These are phyloP conservation scores for Naganishia vaughanmartiniae DNA, from an alignment of 768 basidiomycete genomes.

Conservation along the genomic window DNA sequence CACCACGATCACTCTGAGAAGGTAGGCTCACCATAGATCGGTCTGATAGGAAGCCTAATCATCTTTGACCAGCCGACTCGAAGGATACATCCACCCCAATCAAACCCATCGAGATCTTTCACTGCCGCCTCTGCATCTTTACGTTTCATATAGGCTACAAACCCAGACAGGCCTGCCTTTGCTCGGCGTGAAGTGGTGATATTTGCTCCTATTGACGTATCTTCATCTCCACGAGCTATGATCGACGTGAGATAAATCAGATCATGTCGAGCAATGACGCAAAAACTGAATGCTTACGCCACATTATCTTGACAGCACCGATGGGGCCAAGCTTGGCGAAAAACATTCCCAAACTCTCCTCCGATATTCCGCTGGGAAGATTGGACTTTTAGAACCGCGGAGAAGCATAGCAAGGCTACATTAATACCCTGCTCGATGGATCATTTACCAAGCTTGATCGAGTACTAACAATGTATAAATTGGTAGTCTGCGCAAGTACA, in stretches of 20 bases:
- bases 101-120: constrained; percentile 83
- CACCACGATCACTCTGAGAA: background rate
- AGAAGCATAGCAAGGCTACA: background rate
- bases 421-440: background rate
- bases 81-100: constrained; percentile 87
- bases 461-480: constrained; percentile 74
- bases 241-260: background rate
- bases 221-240: constrained; percentile 66
- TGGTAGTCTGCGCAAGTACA: constrained; percentile 67
- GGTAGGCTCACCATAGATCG: constrained; percentile 63
- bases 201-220: constrained; percentile 64
- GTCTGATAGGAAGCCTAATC: constrained; percentile 73
- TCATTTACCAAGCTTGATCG: background rate
- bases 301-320: constrained; percentile 76
- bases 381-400: constrained; percentile 57
- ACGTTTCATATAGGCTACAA: constrained; percentile 94
- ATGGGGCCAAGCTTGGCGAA: constrained; percentile 92
- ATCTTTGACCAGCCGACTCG: constrained; percentile 97
- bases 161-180: constrained; percentile 82
- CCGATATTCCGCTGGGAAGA: constrained; percentile 79
- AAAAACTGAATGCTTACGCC: constrained; percentile 57
- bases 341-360: constrained; percentile 78
- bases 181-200: constrained; percentile 69
- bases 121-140: constrained; percentile 85
- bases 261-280: no score